Evolutionary conservation across 225 moss, liverwort and hornwort genomes (phyloP).

Genomic region (Pleurozium schreberi): DNA sequence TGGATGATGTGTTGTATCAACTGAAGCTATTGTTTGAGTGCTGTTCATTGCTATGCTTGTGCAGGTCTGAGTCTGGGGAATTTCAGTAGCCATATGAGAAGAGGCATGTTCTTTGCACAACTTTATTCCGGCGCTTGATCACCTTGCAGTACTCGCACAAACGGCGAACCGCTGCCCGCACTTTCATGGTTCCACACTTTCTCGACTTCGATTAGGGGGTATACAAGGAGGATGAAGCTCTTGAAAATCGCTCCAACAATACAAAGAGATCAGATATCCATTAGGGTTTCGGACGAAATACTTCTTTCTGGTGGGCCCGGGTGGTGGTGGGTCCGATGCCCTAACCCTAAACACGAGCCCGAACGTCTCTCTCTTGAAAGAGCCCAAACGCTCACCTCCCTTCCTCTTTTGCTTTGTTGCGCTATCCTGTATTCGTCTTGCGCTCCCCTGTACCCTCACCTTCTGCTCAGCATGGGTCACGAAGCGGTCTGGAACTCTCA

Average conservation of each 20-base stretch:
- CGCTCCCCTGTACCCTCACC: not conserved
- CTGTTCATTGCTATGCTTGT: not conserved
- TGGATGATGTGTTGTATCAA: not conserved
- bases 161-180: constrained; percentile 84
- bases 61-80: not conserved
- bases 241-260: not conserved
- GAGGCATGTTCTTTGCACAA: not conserved
- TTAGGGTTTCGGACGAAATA: not conserved
- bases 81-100: not conserved
- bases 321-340: not conserved
- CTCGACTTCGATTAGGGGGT: not conserved
- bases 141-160: constrained; percentile 93
- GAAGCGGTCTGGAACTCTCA: constrained; percentile 77
- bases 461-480: constrained; percentile 47
- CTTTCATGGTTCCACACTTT: constrained; percentile 59
- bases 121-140: constrained; percentile 70
- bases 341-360: not conserved
- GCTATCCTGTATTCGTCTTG: not conserved
- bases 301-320: too few species aligned
- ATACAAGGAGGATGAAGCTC: not conserved
- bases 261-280: too few species aligned
- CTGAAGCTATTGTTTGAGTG: not conserved
- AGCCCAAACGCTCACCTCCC: fast-evolving
- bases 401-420: not conserved
- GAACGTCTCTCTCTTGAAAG: not conserved